phyloP scores from a whole-genome alignment of 2,329 filamentous ascomycete genomes.

The Curvularia sp. region DNA sequence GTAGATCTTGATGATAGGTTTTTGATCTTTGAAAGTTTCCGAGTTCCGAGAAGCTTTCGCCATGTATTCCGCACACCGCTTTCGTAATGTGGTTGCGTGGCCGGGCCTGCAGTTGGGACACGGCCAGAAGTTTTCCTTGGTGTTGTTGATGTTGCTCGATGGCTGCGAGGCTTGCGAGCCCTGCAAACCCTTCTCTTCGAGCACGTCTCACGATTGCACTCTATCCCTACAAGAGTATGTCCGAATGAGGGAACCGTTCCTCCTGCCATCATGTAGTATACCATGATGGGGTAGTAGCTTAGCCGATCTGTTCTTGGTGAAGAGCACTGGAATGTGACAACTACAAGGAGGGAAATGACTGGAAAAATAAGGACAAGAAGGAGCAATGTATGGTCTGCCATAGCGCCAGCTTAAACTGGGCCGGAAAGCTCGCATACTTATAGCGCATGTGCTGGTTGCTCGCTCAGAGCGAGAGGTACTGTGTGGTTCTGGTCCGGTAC shows the following conservation, averaged over 20 bases:
- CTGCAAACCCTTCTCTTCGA: not conserved
- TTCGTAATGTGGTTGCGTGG: not conserved
- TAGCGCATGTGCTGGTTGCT: not conserved
- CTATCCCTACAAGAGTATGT: not conserved
- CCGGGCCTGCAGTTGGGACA: not conserved
- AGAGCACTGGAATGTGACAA: not conserved
- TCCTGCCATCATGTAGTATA: not conserved
- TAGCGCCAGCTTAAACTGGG: conserved; percentile 3
- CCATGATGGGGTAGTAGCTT: not conserved
- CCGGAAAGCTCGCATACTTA: conserved; percentile 1
- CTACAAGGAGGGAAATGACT: not conserved
- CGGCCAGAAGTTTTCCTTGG: not conserved
- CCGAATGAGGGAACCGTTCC: not conserved
- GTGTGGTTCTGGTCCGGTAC: conserved; percentile 13
- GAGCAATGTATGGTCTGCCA: not conserved
- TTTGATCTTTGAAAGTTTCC: not conserved
- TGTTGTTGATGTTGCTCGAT: not conserved
- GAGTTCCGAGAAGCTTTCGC: not conserved
- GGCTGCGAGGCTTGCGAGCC: not conserved
- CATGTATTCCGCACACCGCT: not conserved
- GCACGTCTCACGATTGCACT: not conserved
- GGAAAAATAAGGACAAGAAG: not conserved
- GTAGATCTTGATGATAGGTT: not conserved
- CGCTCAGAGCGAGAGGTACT: conserved; percentile 8
- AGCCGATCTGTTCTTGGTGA: not conserved